A percentile compares a stretch with the other conserved stretches of the same genome.
phyloP scores from a whole-genome alignment of 1,284 basidiomycete species.

The Papiliotrema fonsecae region DNA sequence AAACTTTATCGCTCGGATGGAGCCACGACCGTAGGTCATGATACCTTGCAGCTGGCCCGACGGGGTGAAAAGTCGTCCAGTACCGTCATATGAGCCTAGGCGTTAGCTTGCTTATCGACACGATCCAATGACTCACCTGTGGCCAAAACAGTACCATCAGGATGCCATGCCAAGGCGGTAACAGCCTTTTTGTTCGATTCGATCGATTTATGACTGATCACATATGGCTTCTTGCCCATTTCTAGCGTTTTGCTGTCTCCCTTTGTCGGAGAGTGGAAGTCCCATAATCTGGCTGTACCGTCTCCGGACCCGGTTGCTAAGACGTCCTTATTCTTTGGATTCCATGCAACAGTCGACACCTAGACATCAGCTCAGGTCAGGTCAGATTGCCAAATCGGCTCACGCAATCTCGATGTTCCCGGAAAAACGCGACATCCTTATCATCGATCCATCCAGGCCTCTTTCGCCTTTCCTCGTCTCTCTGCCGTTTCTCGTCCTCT shows the following conservation, averaged over 20 bases:
- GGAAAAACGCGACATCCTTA: conserved; percentile 17
- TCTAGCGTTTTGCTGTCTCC: background rate
- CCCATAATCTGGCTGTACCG: conserved; percentile 38
- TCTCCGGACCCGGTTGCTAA: conserved; percentile 34
- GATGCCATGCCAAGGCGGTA: conserved; percentile 37
- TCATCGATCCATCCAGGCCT: conserved; percentile 12
- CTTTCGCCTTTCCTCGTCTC: conserved; percentile 1
- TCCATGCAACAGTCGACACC: conserved; percentile 40
- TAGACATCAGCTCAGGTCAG: conserved; percentile 10
- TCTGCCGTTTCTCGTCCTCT: conserved; percentile 6
- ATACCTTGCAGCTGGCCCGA: conserved; percentile 40
- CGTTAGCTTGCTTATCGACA: background rate
- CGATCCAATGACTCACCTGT: conserved; percentile 19
- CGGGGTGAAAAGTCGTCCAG: conserved; percentile 40
- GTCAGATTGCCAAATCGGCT: conserved; percentile 1
- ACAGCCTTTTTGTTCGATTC: conserved; percentile 37
- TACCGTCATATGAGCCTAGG: conserved; percentile 30
- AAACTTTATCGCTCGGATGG: conserved; percentile 39
- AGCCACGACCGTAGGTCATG: conserved; percentile 37
- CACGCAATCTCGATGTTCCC: conserved; percentile 35
- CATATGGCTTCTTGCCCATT: conserved; percentile 13
- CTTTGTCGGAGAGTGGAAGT: conserved; percentile 15
- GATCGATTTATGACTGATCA: conserved; percentile 35
- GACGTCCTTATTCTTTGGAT: conserved; percentile 35
- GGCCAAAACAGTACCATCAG: conserved; percentile 40